Conservation (phyloP, 1,139 yeast species). For the Debaryomyces sp. region DNA sequence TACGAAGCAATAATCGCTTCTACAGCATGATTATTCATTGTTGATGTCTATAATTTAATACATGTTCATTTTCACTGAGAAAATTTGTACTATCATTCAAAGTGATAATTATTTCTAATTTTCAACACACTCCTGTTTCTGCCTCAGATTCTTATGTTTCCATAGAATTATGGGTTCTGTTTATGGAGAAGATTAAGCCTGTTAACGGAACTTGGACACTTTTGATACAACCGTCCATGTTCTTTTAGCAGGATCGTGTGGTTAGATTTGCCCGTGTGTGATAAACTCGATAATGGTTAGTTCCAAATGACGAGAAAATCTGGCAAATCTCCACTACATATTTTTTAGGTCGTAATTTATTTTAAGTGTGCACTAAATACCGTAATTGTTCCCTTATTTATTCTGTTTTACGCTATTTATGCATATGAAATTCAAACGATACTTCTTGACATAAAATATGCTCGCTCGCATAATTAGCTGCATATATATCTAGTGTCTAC, state of each 20-base stretch:
- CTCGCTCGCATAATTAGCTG: background rate
- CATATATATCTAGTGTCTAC: background rate
- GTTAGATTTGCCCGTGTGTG: slow-evolving; percentile 27
- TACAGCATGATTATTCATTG: background rate
- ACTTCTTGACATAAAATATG: background rate
- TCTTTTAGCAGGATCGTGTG: slow-evolving; percentile 47
- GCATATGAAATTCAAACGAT: background rate
- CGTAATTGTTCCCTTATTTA: background rate
- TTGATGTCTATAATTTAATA: background rate
- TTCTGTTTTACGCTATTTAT: background rate
- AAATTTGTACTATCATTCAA: background rate
- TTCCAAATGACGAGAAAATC: slow-evolving; percentile 10
- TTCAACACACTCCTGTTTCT: slow-evolving; percentile 62
- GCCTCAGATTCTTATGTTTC: slow-evolving; percentile 59
- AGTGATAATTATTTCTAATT: background rate
- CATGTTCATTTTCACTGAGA: background rate
- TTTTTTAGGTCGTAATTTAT: background rate
- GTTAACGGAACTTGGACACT: slow-evolving; percentile 29
- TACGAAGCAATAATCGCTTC: background rate
- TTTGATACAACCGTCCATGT: slow-evolving; percentile 44
- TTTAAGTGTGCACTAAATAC: background rate
- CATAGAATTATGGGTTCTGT: slow-evolving; percentile 64
- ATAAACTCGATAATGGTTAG: slow-evolving; percentile 9
- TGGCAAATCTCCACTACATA: slow-evolving; percentile 30
- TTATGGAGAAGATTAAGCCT: slow-evolving; percentile 71